Evolutionary conservation across 441 rosid genomes (phyloP), one percentile per base, ranked within the genome.

Genomic region (Eugenia klotzschiana): DNA sequence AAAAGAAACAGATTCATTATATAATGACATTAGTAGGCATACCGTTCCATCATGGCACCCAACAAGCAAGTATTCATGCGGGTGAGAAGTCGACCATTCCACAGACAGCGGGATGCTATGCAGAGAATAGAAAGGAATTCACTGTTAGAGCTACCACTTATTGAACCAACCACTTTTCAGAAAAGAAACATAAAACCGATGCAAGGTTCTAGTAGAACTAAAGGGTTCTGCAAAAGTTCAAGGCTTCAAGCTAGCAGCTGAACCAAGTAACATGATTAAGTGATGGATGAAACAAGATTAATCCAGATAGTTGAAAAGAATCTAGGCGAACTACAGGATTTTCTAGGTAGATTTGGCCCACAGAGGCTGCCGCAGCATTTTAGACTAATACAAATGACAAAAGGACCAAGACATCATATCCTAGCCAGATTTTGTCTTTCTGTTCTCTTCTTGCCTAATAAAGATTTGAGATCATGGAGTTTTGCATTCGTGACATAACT

Each of bases 11-110:
- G 27, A 60, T 73, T 46, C 18, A 79, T 10, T 80, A 79, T 40
- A 86, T 57, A 22, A 52, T 84, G 37, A 79, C 15, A 52, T 51
- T 54, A 29, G 58, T 50, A 49, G 83, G 41, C 77, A 84, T 92
- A 95, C 99, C 90, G 89, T 92, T 88, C 98, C 98, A 87, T 95
- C 98, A 83, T 97, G 98, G 91, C 98, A 95, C 82, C 99, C 99
- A 87, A 90, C 98, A 83, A 95, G 94, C 80, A 97, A 90, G 88
- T 90, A 92, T 86, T 97, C 95, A 84, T 93, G 91, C 54, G 91
- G 92, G 29, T 86, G 86, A 72, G 87, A 86, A 83, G 91, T 86
- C 82, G 97, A 97, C 99, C 99, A 95, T 90, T 97, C 98, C 87
- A 95, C 90, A 80, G 96, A 91, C 90, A 94, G 88, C 82, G 98